Conservation (phyloP, 192 early-diverging fungal species). For the Umbelopsis ramanniana region DNA sequence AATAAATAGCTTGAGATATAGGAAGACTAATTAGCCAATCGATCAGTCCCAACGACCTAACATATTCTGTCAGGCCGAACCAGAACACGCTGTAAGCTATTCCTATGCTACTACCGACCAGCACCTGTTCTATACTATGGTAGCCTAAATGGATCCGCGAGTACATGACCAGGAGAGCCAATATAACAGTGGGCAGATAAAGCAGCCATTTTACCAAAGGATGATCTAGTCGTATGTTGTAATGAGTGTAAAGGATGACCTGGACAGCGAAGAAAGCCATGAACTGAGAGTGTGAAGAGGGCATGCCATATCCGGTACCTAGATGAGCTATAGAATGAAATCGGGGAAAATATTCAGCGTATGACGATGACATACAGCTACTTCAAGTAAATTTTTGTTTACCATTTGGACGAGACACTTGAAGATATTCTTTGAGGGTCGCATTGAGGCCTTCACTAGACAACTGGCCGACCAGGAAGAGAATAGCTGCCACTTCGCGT, state of each 20-base stretch:
- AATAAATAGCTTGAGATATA: conserved; percentile 44
- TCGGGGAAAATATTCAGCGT: background rate
- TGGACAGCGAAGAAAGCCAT: conserved; percentile 76
- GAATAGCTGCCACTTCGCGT: conserved; percentile 57
- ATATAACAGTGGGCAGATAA: conserved; percentile 13
- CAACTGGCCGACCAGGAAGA: conserved; percentile 76
- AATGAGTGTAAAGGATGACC: conserved; percentile 53
- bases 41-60: conserved; percentile 47
- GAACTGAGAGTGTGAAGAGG: conserved; percentile 81
- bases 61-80: conserved; percentile 46
- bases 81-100: conserved; percentile 58
- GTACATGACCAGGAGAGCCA: conserved; percentile 30
- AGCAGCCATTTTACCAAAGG: conserved; percentile 23
- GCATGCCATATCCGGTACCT: conserved; percentile 84
- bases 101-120: conserved; percentile 65
- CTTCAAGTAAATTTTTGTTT: conserved; percentile 1
- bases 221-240: conserved; percentile 36
- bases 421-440: conserved; percentile 62
- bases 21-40: conserved; percentile 46
- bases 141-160: conserved; percentile 71
- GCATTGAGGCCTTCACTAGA: conserved; percentile 68
- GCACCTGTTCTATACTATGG: conserved; percentile 76
- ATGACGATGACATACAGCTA: background rate
- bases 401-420: conserved; percentile 70
- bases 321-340: conserved; percentile 54